Evolutionary conservation across 345 rosid species (phyloP).

Genomic region (Arabis hirsuta): DNA sequence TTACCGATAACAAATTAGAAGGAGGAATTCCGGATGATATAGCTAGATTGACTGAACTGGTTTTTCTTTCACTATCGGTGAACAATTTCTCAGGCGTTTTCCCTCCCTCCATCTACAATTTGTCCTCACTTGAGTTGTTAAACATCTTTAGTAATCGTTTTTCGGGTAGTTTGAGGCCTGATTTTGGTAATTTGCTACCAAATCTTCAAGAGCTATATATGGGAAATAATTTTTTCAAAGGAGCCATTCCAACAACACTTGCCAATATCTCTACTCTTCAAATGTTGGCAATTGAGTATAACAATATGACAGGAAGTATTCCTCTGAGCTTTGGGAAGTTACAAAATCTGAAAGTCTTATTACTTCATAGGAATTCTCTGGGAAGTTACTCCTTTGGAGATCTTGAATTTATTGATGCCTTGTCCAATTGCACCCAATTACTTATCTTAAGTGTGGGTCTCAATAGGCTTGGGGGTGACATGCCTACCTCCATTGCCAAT

Average conservation of each 20-base stretch:
- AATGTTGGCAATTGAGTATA: neutral
- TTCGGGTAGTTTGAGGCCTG: conserved; percentile 19
- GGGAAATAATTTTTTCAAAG: conserved; percentile 15
- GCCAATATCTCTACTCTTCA: conserved; percentile 29
- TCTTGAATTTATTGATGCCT: conserved; percentile 25
- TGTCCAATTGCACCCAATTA: conserved; percentile 24
- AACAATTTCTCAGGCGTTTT: conserved; percentile 27
- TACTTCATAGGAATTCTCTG: conserved; percentile 8
- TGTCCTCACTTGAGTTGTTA: conserved; percentile 26
- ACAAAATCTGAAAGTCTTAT: neutral
- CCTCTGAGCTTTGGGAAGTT: conserved; percentile 17
- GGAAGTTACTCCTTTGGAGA: conserved; percentile 22
- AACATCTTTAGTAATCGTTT: neutral
- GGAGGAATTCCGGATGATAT: neutral
- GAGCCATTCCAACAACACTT: conserved; percentile 30
- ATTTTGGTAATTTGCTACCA: conserved; percentile 13
- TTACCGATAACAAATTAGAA: neutral
- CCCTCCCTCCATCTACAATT: conserved; percentile 19
- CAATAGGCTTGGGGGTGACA: conserved; percentile 26
- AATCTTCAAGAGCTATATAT: conserved; percentile 15
- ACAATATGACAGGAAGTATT: conserved; percentile 22
- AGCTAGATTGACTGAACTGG: conserved; percentile 10
- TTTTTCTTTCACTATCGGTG: neutral
- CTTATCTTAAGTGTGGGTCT: neutral
- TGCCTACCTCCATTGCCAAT: conserved; percentile 26